Evolutionary conservation across 495 filamentous ascomycete species (phyloP).

Genomic region (Hamigera avellanea): DNA sequence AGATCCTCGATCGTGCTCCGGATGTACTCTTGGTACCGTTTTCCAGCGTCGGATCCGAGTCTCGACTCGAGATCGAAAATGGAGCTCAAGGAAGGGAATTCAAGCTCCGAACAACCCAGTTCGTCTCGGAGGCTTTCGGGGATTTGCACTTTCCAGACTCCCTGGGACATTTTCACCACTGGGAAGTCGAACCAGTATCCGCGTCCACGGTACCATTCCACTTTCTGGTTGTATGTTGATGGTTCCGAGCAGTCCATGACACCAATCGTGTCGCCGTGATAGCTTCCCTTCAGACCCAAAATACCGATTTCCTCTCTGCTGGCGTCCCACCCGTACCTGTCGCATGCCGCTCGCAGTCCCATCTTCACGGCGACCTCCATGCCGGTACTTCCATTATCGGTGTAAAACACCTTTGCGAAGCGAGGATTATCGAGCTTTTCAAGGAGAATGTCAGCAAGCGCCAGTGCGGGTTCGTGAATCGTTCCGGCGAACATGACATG

Average conservation of each 20-base stretch:
- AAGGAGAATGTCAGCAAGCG: conserved; percentile 49
- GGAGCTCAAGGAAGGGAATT: conserved; percentile 38
- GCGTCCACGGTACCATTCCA: conserved; percentile 66
- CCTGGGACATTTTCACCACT: conserved; percentile 47
- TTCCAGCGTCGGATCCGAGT: conserved; percentile 22
- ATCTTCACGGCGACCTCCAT: conserved; percentile 76
- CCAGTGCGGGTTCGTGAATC: conserved; percentile 58
- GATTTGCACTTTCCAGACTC: conserved; percentile 49
- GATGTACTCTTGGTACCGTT: conserved; percentile 48
- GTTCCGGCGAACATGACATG: conserved; percentile 75
- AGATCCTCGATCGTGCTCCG: conserved; percentile 35
- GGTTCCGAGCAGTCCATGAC: conserved; percentile 73
- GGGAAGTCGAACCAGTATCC: conserved; percentile 73
- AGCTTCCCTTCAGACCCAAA: conserved; percentile 61
- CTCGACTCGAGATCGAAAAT: conserved; percentile 51
- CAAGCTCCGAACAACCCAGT: conserved; percentile 30
- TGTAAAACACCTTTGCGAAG: conserved; percentile 57
- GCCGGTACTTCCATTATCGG: conserved; percentile 69
- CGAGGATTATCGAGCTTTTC: conserved; percentile 45
- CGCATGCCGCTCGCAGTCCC: conserved; percentile 51
- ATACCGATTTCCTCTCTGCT: conserved; percentile 45
- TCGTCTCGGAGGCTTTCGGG: conserved; percentile 34
- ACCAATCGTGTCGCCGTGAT: conserved; percentile 74
- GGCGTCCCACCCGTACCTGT: conserved; percentile 51
- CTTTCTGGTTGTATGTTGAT: conserved; percentile 57